These are phyloP conservation scores for Psilocybe subaeruginosa DNA, from an alignment of 768 basidiomycete species.

Conservation along the genomic window DNA sequence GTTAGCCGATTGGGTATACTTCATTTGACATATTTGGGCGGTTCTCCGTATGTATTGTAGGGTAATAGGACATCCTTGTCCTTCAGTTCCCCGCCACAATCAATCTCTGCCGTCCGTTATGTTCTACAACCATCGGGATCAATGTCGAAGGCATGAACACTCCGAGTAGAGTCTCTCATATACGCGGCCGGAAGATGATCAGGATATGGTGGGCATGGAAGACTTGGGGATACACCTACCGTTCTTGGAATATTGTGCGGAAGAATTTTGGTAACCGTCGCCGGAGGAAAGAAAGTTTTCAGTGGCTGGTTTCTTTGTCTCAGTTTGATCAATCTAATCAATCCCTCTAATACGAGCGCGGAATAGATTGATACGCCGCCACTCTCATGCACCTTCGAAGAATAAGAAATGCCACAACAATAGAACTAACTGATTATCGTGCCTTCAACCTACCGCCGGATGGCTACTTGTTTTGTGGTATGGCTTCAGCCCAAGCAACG, in stretches of 20 bases:
- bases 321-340: constrained; percentile 7
- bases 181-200: constrained; percentile 17
- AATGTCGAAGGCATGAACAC: constrained; percentile 36
- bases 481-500: too few species aligned
- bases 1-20: constrained; percentile 8
- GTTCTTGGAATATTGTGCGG: constrained; percentile 13
- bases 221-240: constrained; percentile 10
- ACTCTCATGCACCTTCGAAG: not conserved
- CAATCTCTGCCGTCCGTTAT: constrained; percentile 18
- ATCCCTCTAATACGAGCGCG: too few species aligned
- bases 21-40: constrained; percentile 43
- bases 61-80: constrained; percentile 53
- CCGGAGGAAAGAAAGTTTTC: constrained; percentile 8
- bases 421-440: constrained; percentile 7
- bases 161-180: constrained; percentile 7
- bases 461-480: too few species aligned
- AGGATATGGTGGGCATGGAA: constrained; percentile 9
- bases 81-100: constrained; percentile 32
- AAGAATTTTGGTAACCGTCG: not conserved
- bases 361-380: not conserved
- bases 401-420: not conserved
- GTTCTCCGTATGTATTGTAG: constrained; percentile 46
- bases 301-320: constrained; percentile 11
- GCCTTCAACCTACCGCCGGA: constrained; percentile 23
- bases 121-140: constrained; percentile 41